Evolutionary conservation across 148 eudicot species (phyloP), one percentile per base, ranked within the genome.

Genomic region (Camellia lanceoleosa): DNA sequence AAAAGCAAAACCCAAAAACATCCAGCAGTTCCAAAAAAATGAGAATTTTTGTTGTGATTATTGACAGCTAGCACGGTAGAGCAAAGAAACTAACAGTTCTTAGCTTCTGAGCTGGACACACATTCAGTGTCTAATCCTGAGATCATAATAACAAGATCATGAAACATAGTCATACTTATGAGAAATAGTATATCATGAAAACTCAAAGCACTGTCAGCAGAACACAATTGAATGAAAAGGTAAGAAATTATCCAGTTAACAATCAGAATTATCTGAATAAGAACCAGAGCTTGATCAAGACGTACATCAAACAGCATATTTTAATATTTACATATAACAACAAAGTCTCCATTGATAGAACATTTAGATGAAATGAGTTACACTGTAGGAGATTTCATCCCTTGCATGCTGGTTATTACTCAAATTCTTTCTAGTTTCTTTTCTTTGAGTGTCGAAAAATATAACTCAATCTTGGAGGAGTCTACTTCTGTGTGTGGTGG

Each of bases 401-500:
- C 49, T 75, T 75, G 30, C 23, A 14, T 71, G 5, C 15, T 43
- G 51, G 64, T 74, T 55, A 16, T 58, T n/a, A n/a, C 42, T 4
- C 10, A 23, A 23, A 18, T 16, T 49, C 23, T 23, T 47, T 62
- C 46, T 47, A 14, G 43, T 54, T 13, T 38, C 63, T 44, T 67
- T 5, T 38, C 2, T 6, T 65, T 11, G 23, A 9, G n/a, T 5
- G 41, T 13, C 10, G 38, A 78, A 67, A 67, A 52, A 18, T 16
- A 54, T 23, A 52, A 54, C 43, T 46, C 7, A 3, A 10, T 20
- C 8, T n/a, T 2, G 5, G 42, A 77, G 59, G 42, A 14, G 44
- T 64, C 46, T 73, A 55, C 78, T 14, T 66, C 43, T 49, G 43
- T 65, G 7, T 64, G 55, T 47, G 20, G 42, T 77, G 41, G 69